These are phyloP conservation scores for Talaromyces stipitatus DNA, from an alignment of 495 filamentous ascomycete species.

Conservation along the genomic window DNA sequence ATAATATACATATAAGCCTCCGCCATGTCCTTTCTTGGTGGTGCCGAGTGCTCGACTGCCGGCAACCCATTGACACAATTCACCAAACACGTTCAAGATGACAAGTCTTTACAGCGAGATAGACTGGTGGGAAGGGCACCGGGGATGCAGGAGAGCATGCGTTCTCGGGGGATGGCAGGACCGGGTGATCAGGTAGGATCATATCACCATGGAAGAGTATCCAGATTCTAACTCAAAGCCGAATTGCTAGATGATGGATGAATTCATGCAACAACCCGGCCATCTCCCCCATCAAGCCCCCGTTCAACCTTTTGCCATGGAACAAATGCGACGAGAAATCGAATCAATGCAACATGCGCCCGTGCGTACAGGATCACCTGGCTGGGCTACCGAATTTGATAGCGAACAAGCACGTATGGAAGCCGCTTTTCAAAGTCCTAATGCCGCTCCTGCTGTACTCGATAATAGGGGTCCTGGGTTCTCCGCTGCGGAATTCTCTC, in stretches of 20 bases:
- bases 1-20: neutral
- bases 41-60: constrained; percentile 93
- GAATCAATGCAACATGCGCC: constrained; percentile 51
- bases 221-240: constrained; percentile 13
- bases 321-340: constrained; percentile 59
- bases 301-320: constrained; percentile 57
- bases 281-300: constrained; percentile 44
- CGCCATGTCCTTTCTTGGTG: constrained; percentile 87
- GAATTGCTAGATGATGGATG: constrained; percentile 72
- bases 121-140: constrained; percentile 67
- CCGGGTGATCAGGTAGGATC: constrained; percentile 53
- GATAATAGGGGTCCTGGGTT: constrained; percentile 50
- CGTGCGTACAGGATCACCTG: constrained; percentile 48
- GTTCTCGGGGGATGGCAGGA: constrained; percentile 50
- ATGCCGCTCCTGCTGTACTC: constrained; percentile 30
- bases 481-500: constrained; percentile 75
- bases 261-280: constrained; percentile 72
- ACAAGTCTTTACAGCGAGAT: constrained; percentile 89
- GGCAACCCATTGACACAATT: constrained; percentile 96
- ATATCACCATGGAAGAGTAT: neutral
- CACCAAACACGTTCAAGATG: constrained; percentile 87
- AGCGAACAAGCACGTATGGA: constrained; percentile 73
- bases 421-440: constrained; percentile 58
- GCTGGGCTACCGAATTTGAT: constrained; percentile 67
- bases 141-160: constrained; percentile 57